Conservation (phyloP, 768 basidiomycete genomes). For the Tylopilus felleus region DNA sequence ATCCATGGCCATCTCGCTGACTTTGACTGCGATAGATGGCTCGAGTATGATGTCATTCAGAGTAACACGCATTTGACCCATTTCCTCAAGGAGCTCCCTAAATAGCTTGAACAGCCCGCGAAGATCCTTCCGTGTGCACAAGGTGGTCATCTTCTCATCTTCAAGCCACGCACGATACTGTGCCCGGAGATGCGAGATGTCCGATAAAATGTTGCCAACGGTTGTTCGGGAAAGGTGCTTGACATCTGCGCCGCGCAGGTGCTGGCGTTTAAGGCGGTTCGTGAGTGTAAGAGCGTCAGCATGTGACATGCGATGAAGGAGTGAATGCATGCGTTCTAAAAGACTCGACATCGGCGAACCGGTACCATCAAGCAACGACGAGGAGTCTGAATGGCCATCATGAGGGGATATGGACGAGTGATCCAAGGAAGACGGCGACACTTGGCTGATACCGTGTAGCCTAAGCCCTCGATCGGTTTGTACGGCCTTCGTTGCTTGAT, state of each 20-base stretch:
- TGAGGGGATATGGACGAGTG: conserved; percentile 45
- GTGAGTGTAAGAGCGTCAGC: conserved; percentile 87
- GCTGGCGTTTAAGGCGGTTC: conserved; percentile 86
- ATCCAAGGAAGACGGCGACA: conserved; percentile 31
- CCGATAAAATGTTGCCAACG: conserved; percentile 67
- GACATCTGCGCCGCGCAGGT: conserved; percentile 81
- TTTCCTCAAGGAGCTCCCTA: conserved; percentile 78
- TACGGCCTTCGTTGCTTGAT: conserved; percentile 59
- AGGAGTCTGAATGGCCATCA: conserved; percentile 71
- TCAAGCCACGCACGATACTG: conserved; percentile 75
- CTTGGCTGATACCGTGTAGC: conserved; percentile 32
- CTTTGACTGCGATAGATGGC: conserved; percentile 65
- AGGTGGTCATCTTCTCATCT: conserved; percentile 61
- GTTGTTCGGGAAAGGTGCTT: conserved; percentile 83
- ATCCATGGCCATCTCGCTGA: conserved; percentile 70
- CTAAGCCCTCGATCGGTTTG: conserved; percentile 57
- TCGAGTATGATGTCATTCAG: conserved; percentile 91
- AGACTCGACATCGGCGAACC: conserved; percentile 48
- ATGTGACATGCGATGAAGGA: conserved; percentile 63
- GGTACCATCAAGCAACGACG: conserved; percentile 60
- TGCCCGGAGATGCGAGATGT: conserved; percentile 62
- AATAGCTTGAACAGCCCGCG: conserved; percentile 78
- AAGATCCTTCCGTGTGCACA: conserved; percentile 76
- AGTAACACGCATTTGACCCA: conserved; percentile 75
- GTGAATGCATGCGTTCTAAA: conserved; percentile 57